A percentile compares a stretch with the other conserved stretches of the same genome.
phyloP scores from a whole-genome alignment of 2,329 filamentous ascomycete genomes.

The Diaporthe destruens region DNA sequence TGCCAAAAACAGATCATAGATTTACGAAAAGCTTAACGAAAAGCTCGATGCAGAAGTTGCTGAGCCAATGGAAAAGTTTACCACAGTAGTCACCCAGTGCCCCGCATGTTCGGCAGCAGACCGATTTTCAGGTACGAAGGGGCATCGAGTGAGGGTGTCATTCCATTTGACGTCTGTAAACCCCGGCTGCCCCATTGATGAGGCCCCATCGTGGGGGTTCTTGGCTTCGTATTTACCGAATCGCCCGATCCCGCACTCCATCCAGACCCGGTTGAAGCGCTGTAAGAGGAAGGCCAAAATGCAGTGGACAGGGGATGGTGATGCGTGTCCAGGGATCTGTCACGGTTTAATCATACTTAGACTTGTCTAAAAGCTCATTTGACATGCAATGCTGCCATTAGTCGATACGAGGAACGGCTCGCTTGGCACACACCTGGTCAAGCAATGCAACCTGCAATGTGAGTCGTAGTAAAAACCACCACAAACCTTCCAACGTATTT shows the following conservation, averaged over 20 bases:
- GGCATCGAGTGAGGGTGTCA: not conserved
- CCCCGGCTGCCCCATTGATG: not conserved
- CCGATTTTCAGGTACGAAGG: not conserved
- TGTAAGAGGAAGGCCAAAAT: conserved; percentile 14
- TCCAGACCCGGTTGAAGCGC: not conserved
- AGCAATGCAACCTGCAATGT: not conserved
- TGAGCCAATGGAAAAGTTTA: not conserved
- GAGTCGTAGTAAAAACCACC: not conserved
- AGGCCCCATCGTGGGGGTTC: conserved; percentile 21
- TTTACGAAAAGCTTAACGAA: no score
- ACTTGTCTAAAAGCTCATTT: conserved; percentile 19
- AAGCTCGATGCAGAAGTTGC: not conserved
- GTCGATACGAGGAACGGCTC: conserved; percentile 20
- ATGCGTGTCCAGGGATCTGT: conserved; percentile 8
- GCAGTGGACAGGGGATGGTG: conserved; percentile 2
- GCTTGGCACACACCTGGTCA: not conserved
- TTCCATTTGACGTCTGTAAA: conserved; percentile 5
- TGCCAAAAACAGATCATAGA: not conserved
- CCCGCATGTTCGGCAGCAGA: conserved; percentile 10
- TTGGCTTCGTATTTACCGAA: conserved; percentile 29
- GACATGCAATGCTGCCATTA: conserved; percentile 22
- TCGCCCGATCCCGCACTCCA: conserved; percentile 8
- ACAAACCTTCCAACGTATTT: not conserved
- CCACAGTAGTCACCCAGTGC: no score
- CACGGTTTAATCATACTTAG: conserved; percentile 6